These are phyloP conservation scores for Phytophthora boehmeriae DNA, from an alignment of 352 stramenopile genomes.

Conservation along the genomic window DNA sequence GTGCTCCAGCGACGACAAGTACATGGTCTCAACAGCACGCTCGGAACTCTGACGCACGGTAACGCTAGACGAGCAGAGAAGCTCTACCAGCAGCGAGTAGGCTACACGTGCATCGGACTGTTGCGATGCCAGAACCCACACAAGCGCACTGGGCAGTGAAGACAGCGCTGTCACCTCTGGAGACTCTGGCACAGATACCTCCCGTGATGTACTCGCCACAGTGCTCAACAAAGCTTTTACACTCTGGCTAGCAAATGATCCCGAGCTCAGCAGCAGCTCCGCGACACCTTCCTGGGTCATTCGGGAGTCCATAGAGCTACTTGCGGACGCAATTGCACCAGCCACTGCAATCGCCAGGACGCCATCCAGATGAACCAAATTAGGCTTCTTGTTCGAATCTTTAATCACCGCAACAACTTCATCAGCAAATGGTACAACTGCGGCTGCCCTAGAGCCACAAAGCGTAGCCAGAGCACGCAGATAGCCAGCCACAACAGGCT, in stretches of 20 bases:
- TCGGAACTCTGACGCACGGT: conserved; percentile 60
- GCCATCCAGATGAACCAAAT: conserved; percentile 75
- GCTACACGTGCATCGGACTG: conserved; percentile 50
- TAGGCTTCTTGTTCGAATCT: conserved; percentile 81
- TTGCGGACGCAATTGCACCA: conserved; percentile 59
- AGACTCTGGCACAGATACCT: conserved; percentile 28
- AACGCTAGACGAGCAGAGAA: conserved; percentile 58
- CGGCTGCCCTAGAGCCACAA: conserved; percentile 33
- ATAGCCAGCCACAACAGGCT: conserved; percentile 71
- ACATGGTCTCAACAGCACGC: conserved; percentile 48
- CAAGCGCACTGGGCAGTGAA: conserved; percentile 52
- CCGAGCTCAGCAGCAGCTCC: conserved; percentile 46
- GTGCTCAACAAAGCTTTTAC: conserved; percentile 45
- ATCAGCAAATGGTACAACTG: conserved; percentile 41
- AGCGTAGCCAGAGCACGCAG: conserved; percentile 63
- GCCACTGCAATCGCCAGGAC: conserved; percentile 71
- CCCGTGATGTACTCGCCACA: conserved; percentile 28
- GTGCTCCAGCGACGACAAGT: conserved; percentile 65
- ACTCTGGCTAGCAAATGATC: conserved; percentile 57
- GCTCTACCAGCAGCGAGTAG: conserved; percentile 65
- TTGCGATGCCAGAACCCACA: conserved; percentile 75
- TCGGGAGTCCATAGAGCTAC: conserved; percentile 58
- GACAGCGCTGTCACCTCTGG: conserved; percentile 68
- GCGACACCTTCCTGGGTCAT: conserved; percentile 61
- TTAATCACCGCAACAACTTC: conserved; percentile 64